Base-by-base conservation (phyloP, 768 basidiomycete genomes). In the Collybiopsis confluens region DNA sequence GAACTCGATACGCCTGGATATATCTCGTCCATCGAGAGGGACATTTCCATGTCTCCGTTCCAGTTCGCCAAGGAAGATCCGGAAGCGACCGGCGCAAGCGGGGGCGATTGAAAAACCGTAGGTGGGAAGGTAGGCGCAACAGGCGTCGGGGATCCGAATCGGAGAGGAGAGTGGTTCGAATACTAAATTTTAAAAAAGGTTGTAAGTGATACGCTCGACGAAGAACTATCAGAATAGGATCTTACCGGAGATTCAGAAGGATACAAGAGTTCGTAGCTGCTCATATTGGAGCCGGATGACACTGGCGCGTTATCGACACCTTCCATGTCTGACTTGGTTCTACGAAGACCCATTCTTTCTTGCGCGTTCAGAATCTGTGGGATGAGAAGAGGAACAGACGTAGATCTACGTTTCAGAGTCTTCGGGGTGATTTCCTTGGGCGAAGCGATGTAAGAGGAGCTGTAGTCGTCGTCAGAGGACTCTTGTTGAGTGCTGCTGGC, bases 31-130 rank as follows among this genome's bases (percentile, higher is more conserved):
- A 24, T 23, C 9, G 35, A n/a, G 11, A 15, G 20, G 35, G 35
- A 16, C 23, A 40, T 15, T 6, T 5, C 6, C 13, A 33, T 20
- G 7, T 11, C 11, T 9, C 38, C 37, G 18, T 52, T 52, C 50
- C 50, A 52, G 24, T 33, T 21, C 18, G 50, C 27, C n/a, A 52
- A 41, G 11, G 50, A 52, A 13, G 50, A 52, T 21, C 30, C 30
- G 30, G 30, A 33, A 13, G 30, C 30, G 16, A 52, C 50, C 11
- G 50, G 13, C 4, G 15, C 50, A 3, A 52, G 26, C 2, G 50
- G 37, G 42, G 49, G 27, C 8, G 26, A 10, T 13, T 24, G 0
- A 18, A 36, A 48, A 21, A 33, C 20, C 9, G 28, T 13, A 11
- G 13, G 11, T n/a, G 30, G 20, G 3, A 26, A 26, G 30, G 30